Base-by-base conservation (phyloP, 164 flowering plant genomes). In the Liriodendron chinense region DNA sequence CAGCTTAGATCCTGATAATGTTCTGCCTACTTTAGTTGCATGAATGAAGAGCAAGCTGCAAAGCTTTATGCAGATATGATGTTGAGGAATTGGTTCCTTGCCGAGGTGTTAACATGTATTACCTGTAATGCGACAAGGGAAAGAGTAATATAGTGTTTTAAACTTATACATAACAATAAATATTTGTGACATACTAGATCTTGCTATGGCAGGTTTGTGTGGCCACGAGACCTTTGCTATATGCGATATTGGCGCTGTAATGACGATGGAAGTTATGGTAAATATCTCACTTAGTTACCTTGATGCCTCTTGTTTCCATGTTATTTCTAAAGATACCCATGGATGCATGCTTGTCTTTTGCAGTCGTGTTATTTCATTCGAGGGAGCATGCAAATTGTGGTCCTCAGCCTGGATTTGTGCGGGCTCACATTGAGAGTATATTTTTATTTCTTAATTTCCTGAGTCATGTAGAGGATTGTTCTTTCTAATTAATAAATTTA, bases 161-260 rank as follows among this genome's bases (percentile, higher is more conserved):
- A 66, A 24, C 1, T 20, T 21, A 21, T 23, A 74, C 16, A 34
- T 16, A 61, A 64, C 34, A 21, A 23, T 3, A 10, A 64, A 47
- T 22, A 64, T 20, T 53, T 23, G 25, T 63, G 1, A 50, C 61
- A 48, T 23, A 26, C 59, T 12, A 47, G 13, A 56, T 65, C 18
- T 69, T 70, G 28, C 59, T 78, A 14, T 56, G 81, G 59, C 89
- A 96, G 99, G 90, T 76, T 93, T 77, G 91, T 94, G 7, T 96
- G 99, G 99, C 99, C 98, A 9, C 99, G 99, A 77, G 99, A 96
- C 81, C 99, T 96, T 69, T 96, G 99, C 78, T 96, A 96, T 86
- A 94, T 94, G 62, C 93, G 99, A 18, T 96, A 96, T 70, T 96
- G 99, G 99, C 95, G 99, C 10, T 89, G 99, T 47, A 96, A 96